Conservation (phyloP, 2,329 filamentous ascomycete species). For the Ophiosphaerella herpotricha region DNA sequence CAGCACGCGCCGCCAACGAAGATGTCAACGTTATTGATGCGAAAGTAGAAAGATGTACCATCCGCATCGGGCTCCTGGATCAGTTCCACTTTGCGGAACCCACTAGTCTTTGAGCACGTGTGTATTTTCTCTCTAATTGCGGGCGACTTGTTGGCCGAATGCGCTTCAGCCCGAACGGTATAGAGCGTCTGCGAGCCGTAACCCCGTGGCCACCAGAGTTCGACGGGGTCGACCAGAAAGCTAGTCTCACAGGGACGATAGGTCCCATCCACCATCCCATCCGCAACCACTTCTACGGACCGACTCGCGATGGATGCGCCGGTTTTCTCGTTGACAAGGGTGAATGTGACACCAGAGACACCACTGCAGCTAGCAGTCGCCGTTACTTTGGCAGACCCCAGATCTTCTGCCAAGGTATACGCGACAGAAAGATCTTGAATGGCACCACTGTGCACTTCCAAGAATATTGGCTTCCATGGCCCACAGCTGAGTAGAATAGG, state of each 20-base stretch:
- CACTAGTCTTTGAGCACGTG: slow-evolving; percentile 34
- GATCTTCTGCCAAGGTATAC: slow-evolving; percentile 55
- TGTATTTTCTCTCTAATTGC: not conserved
- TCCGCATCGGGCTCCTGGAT: slow-evolving; percentile 56
- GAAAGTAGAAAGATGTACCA: slow-evolving; percentile 78
- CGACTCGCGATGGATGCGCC: not conserved
- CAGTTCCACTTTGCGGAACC: slow-evolving; percentile 64
- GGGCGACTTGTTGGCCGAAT: not conserved
- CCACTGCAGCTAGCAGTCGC: slow-evolving; percentile 1
- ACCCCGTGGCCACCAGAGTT: slow-evolving; percentile 77
- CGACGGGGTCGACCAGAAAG: slow-evolving; percentile 56
- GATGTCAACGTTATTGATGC: slow-evolving; percentile 73
- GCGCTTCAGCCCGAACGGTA: slow-evolving; percentile 49
- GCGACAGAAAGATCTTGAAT: slow-evolving; percentile 68
- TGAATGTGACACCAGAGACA: not conserved
- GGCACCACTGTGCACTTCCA: slow-evolving; percentile 71
- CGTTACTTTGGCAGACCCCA: slow-evolving; percentile 4
- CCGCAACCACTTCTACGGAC: not conserved
- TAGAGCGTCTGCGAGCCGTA: slow-evolving; percentile 78
- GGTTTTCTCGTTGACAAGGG: not conserved
- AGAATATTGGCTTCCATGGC: slow-evolving; percentile 69
- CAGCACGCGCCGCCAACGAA: slow-evolving; percentile 85
- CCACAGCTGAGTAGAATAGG: slow-evolving; percentile 54
- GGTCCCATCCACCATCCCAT: not conserved
- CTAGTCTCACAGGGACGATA: slow-evolving; percentile 29